A percentile compares a stretch with the other conserved stretches of the same genome.
phyloP scores from a whole-genome alignment of 2,329 filamentous ascomycete genomes.

The Hymenoscyphus occultus region DNA sequence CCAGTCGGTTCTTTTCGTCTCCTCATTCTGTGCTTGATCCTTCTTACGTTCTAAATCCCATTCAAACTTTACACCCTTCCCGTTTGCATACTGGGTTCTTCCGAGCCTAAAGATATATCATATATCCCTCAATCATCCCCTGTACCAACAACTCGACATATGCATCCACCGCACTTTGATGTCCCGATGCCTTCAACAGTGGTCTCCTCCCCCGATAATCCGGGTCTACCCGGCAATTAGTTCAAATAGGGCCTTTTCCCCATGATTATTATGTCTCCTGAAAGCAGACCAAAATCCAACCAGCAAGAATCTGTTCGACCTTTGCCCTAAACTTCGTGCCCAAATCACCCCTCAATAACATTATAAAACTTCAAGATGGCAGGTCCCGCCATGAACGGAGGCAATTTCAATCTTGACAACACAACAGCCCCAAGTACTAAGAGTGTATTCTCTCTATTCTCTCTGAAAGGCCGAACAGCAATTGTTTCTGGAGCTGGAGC shows the following conservation, averaged over 20 bases:
- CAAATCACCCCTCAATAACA: not conserved
- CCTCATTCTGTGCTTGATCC: not conserved
- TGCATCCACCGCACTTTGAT: constrained; percentile 1
- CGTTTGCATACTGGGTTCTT: not conserved
- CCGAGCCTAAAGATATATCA: not conserved
- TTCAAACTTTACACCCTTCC: not conserved
- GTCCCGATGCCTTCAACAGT: not conserved
- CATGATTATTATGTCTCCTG: not conserved
- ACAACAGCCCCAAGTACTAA: constrained; percentile 44
- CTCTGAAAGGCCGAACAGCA: constrained; percentile 53
- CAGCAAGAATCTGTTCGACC: not conserved
- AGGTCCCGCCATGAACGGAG: constrained; percentile 30
- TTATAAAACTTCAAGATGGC: constrained; percentile 17
- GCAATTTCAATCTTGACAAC: constrained; percentile 57
- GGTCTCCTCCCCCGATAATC: not conserved
- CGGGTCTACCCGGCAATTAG: not conserved
- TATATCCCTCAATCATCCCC: not conserved
- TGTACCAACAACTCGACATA: not conserved
- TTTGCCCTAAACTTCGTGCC: not conserved
- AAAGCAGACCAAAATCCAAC: not conserved
- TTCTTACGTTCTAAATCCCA: not conserved
- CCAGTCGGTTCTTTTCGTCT: not conserved
- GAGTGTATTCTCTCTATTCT: constrained; percentile 60
- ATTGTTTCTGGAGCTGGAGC: constrained; percentile 46
- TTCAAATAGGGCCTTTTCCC: constrained; percentile 9